Conservation (phyloP, 495 filamentous ascomycete genomes). For the Articulospora tetracladia region DNA sequence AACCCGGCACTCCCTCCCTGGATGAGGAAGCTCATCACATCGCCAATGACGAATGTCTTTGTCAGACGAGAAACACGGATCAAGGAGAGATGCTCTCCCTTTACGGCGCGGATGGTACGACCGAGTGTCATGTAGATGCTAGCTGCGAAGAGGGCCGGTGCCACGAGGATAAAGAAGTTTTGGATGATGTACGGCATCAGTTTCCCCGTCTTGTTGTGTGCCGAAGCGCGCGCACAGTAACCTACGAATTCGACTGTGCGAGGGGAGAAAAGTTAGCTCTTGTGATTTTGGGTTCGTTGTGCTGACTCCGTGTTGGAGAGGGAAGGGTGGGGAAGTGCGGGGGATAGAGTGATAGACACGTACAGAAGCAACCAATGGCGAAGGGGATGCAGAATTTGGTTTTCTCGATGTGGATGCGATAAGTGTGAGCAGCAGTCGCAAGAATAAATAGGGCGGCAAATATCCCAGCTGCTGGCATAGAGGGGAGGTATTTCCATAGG, state of each 20-base stretch:
- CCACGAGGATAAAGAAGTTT: conserved; percentile 41
- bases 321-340: neutral
- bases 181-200: conserved; percentile 45
- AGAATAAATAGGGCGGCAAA: conserved; percentile 46
- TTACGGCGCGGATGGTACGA: conserved; percentile 36
- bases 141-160: conserved; percentile 48
- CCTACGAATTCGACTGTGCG: conserved; percentile 35
- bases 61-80: conserved; percentile 35
- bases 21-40: conserved; percentile 37
- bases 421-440: conserved; percentile 39
- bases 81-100: conserved; percentile 40
- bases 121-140: conserved; percentile 53
- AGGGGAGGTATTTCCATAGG: conserved; percentile 50
- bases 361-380: conserved; percentile 48
- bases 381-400: conserved; percentile 56
- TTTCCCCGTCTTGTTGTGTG: conserved; percentile 31
- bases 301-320: neutral
- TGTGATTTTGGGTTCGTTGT: neutral
- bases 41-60: conserved; percentile 41
- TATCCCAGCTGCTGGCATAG: conserved; percentile 42
- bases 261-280: neutral
- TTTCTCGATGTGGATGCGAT: conserved; percentile 37
- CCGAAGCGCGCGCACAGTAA: conserved; percentile 38
- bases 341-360: neutral
- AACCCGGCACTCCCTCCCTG: conserved; percentile 28